Conservation (phyloP, 1,284 basidiomycete species). For the Anthracocystis walkeri region DNA sequence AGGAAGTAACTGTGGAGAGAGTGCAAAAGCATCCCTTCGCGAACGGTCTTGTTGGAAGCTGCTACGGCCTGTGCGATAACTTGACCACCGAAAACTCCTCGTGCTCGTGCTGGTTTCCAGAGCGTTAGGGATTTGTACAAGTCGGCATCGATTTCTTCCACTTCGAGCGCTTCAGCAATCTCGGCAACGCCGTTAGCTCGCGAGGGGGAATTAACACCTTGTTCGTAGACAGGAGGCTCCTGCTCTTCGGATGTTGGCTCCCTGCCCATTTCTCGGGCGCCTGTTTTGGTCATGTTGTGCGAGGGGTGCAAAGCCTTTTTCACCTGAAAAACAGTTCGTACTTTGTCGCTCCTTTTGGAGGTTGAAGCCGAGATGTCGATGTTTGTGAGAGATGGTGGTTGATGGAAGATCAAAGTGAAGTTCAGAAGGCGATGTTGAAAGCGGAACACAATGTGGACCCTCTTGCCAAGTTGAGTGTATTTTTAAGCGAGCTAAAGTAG, state of each 20-base stretch:
- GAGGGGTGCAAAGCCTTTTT: too few relatives aligned
- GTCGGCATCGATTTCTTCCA: conserved; percentile 59
- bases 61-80: conserved; percentile 64
- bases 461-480: not conserved
- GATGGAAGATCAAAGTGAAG: not conserved
- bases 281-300: conserved; percentile 25
- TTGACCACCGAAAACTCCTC: conserved; percentile 67
- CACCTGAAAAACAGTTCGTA: not conserved
- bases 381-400: not conserved
- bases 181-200: conserved; percentile 21
- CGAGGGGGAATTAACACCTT: conserved; percentile 49
- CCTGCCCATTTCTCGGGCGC: conserved; percentile 48
- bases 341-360: not conserved
- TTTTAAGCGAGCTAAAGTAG: not conserved
- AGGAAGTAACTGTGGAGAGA: conserved; percentile 66
- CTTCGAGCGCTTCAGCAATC: conserved; percentile 57
- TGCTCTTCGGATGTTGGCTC: conserved; percentile 57
- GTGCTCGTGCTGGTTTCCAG: conserved; percentile 61
- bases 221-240: conserved; percentile 52
- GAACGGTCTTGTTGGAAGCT: conserved; percentile 59
- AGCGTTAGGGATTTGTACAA: conserved; percentile 59
- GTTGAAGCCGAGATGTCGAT: not conserved
- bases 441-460: too few relatives aligned
- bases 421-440: too few relatives aligned
- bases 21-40: conserved; percentile 53